Evolutionary conservation across 169 alveolate species (phyloP).

Genomic region (Pseudocohnilembus persalinus): DNA sequence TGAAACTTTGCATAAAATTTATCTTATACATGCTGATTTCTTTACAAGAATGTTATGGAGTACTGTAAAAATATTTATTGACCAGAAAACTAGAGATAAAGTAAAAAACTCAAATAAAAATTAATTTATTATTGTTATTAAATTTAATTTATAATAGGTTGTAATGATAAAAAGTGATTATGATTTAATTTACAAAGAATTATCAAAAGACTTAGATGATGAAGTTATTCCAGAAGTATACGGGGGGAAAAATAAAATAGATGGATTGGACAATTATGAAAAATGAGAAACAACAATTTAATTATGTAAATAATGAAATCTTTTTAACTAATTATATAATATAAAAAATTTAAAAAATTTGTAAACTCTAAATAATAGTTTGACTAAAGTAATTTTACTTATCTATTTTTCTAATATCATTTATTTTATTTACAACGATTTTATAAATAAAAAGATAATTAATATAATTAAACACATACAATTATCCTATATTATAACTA

Average conservation of each 20-base stretch:
- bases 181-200: not conserved
- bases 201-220: not conserved
- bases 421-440: too few species aligned
- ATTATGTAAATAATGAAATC: too few species aligned
- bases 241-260: not conserved
- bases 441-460: too few species aligned
- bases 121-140: too few species aligned
- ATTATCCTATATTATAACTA: too few species aligned
- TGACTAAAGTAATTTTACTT: too few species aligned
- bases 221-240: not conserved
- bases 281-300: not conserved
- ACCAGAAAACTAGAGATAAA: not conserved
- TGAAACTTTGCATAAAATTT: not conserved
- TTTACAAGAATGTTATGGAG: not conserved
- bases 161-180: too few species aligned
- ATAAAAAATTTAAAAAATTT: too few species aligned
- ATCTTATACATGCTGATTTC: not conserved
- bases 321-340: too few species aligned
- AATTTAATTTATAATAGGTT: not conserved
- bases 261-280: not conserved
- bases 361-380: too few species aligned
- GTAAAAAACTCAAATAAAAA: not conserved
- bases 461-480: too few species aligned
- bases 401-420: too few species aligned
- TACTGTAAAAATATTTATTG: not conserved